Conservation (phyloP, 176 grass and related monocot genomes). For the Triticum dicoccoides region DNA sequence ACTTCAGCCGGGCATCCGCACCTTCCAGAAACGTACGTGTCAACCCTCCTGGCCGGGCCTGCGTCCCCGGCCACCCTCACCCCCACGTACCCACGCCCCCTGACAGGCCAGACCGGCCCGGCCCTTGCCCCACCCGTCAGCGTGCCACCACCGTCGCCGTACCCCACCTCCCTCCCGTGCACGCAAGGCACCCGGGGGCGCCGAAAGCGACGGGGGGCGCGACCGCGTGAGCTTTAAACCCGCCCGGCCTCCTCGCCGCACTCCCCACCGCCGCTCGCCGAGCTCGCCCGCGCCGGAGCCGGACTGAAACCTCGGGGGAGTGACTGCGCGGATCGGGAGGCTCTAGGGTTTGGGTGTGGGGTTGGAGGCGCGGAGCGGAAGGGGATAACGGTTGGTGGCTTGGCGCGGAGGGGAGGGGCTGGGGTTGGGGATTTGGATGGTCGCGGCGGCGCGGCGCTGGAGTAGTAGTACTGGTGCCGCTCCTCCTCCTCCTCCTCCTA, state of each 20-base stretch:
- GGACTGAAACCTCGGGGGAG: background rate
- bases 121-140: background rate
- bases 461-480: background rate
- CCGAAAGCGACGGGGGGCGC: slow-evolving; percentile 11
- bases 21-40: slow-evolving; percentile 56
- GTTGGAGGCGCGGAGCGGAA: background rate
- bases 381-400: background rate
- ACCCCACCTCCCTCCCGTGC: slow-evolving; percentile 9
- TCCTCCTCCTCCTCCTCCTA: background rate
- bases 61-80: background rate
- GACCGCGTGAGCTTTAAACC: slow-evolving; percentile 38
- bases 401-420: background rate
- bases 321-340: slow-evolving; percentile 15
- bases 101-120: fast-evolving
- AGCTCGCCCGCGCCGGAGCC: slow-evolving; percentile 26
- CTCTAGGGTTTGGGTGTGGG: slow-evolving; percentile 6
- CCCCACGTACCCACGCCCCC: fast-evolving
- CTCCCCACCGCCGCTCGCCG: slow-evolving; percentile 24
- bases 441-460: slow-evolving; percentile 12
- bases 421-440: slow-evolving; percentile 28
- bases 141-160: background rate
- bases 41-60: background rate
- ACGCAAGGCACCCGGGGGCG: slow-evolving; percentile 37
- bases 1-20: background rate
- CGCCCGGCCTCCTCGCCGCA: slow-evolving; percentile 28